phyloP scores from a whole-genome alignment of 2,329 filamentous ascomycete genomes.

The Xenoacremonium recifei region DNA sequence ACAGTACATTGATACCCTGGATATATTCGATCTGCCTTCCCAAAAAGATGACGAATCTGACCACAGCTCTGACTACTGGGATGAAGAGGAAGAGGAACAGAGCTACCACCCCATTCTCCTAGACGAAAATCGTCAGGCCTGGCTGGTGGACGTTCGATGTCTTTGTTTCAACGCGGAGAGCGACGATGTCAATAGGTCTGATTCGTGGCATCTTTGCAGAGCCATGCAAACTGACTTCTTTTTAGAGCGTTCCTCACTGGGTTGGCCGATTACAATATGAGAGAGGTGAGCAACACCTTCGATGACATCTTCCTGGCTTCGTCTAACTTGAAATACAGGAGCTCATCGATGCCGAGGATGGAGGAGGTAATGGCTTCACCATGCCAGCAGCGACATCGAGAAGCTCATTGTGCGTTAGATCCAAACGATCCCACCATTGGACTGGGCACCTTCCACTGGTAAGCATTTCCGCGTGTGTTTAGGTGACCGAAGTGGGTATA shows the following conservation, averaged over 20 bases:
- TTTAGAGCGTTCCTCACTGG: slow-evolving; percentile 6
- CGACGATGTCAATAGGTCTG: background rate
- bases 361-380: too few relatives aligned
- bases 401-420: background rate
- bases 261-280: background rate
- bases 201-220: too few relatives aligned
- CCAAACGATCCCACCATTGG: background rate
- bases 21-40: background rate
- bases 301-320: background rate
- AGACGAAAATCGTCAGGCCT: background rate
- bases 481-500: slow-evolving; percentile 2
- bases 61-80: slow-evolving; percentile 2
- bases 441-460: slow-evolving; percentile 5
- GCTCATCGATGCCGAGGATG: background rate
- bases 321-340: background rate
- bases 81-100: slow-evolving; percentile 5
- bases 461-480: background rate
- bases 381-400: too few relatives aligned
- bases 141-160: slow-evolving; percentile 4
- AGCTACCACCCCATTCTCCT: slow-evolving; percentile 7
- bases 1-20: background rate
- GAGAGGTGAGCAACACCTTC: too few relatives aligned
- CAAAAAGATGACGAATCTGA: background rate
- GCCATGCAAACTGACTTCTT: background rate
- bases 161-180: slow-evolving; percentile 4